Evolutionary conservation across 805 yeast species (phyloP), one percentile per base, ranked within the genome.

Genomic region (Candida pini): DNA sequence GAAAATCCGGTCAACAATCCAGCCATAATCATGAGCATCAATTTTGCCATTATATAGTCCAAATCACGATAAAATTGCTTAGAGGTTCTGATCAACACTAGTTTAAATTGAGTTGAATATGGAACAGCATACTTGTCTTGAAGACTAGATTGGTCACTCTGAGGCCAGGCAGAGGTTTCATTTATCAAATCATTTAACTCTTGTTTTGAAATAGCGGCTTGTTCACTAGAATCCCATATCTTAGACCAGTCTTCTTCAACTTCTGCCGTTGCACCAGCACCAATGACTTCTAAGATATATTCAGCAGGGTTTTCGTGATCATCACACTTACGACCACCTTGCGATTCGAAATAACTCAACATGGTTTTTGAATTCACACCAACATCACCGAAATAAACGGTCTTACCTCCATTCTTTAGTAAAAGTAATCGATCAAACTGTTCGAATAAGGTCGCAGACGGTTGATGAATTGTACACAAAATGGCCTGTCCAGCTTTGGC

Each of bases 261-360:
- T 35, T 66, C 57, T 20, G 81, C 71, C 30, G 84, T 85, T 6
- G 86, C 85, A 21, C 85, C 85, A 33, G 86, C 85, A 46, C 90
- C 90, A 55, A 82, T 79, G 49, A 78, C 77, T 42, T 78, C 76
- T 49, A 81, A 63, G 58, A 80, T 78, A 63, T 80, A 81, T 58
- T 80, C 88, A 34, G 87, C 88, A 33, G 88, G 88, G 43, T 81
- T 81, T 38, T 77, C 86, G 31, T 68, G 64, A 7, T 57, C 60
- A 35, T 69, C 73, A 66, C 90, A 82, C 35, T 71, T 66, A 39
- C 75, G 73, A 35, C 90, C 89, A 30, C 94, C 72, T 43, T 68
- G 47, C 30, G 51, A 53, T 48, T 68, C 73, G 43, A 71, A 71
- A 49, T 71, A 70, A 28, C 58, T 43, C 35, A 68, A 64, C 62